Evolutionary conservation across 1,139 yeast genomes (phyloP).

Genomic region (Yamadazyma atmosphaerica): DNA sequence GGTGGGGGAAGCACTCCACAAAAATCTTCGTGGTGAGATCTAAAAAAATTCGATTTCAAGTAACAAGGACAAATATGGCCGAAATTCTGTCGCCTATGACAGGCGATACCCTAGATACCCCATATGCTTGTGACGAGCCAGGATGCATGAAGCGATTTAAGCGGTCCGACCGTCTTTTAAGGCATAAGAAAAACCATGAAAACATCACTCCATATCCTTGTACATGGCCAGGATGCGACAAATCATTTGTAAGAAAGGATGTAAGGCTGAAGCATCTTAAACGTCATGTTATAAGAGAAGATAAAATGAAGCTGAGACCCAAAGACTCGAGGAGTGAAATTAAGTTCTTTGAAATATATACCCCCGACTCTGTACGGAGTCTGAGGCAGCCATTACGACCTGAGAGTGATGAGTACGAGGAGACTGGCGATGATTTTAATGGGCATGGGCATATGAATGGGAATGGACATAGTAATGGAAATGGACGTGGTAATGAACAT

Average conservation of each 20-base stretch:
- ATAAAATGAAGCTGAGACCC: slow-evolving; percentile 8
- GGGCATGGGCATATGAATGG: too few relatives aligned
- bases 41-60: too few relatives aligned
- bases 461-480: too few relatives aligned
- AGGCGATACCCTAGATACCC: slow-evolving; percentile 2
- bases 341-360: slow-evolving; percentile 10
- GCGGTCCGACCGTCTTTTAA: slow-evolving; percentile 36
- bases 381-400: not conserved
- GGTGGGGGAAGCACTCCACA: too few relatives aligned
- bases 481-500: too few relatives aligned
- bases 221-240: slow-evolving; percentile 32
- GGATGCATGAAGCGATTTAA: slow-evolving; percentile 35
- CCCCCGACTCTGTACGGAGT: slow-evolving; percentile 5
- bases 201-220: slow-evolving; percentile 26
- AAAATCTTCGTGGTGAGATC: too few relatives aligned
- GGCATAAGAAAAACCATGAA: slow-evolving; percentile 40
- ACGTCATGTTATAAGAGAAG: slow-evolving; percentile 22
- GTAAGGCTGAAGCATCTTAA: slow-evolving; percentile 33
- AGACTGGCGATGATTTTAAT: too few relatives aligned
- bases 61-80: too few relatives aligned
- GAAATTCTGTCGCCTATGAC: too few relatives aligned
- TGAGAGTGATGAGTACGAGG: not conserved
- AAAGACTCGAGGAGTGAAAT: slow-evolving; percentile 2
- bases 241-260: slow-evolving; percentile 36
- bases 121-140: slow-evolving; percentile 15